Evolutionary conservation across 805 yeast genomes (phyloP), one percentile per base, ranked within the genome.

Genomic region (Scheffersomyces lignosus): DNA sequence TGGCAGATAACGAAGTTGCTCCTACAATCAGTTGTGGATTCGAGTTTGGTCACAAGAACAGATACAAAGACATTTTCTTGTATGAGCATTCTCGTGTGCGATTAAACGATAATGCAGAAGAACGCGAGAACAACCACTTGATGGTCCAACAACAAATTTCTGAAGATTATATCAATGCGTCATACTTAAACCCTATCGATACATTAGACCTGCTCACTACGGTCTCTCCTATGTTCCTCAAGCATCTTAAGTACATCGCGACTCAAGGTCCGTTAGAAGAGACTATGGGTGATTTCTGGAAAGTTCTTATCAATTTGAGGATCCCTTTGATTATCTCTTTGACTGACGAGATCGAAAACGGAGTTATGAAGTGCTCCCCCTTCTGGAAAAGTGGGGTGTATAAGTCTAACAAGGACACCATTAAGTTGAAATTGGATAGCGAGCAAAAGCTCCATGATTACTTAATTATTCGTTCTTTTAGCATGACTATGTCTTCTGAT

Each of bases 61-160:
- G 98, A 41, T 90, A 90, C 66, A 84, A 86, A 51, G 95, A 90
- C 57, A 86, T 90, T 29, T 83, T 85, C 52, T 89, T 96, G 3
- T 90, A 78, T 60, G 95, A 87, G 54, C 91, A 86, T 51, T 77
- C 95, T 3, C 70, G 96, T 40, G 96, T 91, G 9, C 77, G 76
- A 41, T 64, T 87, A 31, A 60, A 37, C 47, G 51, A 44, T 35
- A 44, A 37, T 17, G 40, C 43, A 4, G 24, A 20, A 10, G 24
- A 20, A 9, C n/a, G 26, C 15, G 15, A 18, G 24, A n/a, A n/a
- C n/a, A n/a, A n/a, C n/a, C n/a, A n/a, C n/a, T n/a, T n/a, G n/a
- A n/a, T n/a, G n/a, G n/a, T n/a, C n/a, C 51, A 40, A 30, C 45
- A 32, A 29, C 64, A 54, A 36, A 66, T 37, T 7, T 18, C 31